phyloP scores from a whole-genome alignment of 768 basidiomycete species.

The Gymnopilus dilepis region DNA sequence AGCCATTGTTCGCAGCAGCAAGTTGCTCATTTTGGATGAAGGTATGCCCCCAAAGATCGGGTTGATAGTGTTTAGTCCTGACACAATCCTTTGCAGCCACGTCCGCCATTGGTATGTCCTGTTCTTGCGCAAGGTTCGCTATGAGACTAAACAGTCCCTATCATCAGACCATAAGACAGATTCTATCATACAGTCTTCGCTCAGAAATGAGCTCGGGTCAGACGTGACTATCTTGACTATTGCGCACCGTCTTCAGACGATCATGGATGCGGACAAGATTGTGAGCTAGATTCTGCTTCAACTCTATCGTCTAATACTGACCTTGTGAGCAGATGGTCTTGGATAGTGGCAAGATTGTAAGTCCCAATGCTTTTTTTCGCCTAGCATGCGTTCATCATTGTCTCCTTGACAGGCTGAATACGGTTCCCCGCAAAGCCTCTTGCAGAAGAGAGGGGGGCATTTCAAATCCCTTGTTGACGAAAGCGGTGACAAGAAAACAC shows the following conservation, averaged over 20 bases:
- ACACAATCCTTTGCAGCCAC: slow-evolving; percentile 33
- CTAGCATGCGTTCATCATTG: neutral
- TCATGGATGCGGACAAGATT: slow-evolving; percentile 66
- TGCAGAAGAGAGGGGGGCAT: slow-evolving; percentile 54
- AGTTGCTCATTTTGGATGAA: slow-evolving; percentile 60
- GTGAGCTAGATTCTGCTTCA: slow-evolving; percentile 30
- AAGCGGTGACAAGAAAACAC: slow-evolving; percentile 53
- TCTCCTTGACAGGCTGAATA: slow-evolving; percentile 49
- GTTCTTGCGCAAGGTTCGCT: neutral
- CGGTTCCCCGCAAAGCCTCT: slow-evolving; percentile 53
- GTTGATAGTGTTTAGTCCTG: neutral
- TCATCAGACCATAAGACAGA: slow-evolving; percentile 60
- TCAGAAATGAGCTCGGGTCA: slow-evolving; percentile 65
- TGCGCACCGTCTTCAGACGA: slow-evolving; percentile 70
- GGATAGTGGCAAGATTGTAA: slow-evolving; percentile 47
- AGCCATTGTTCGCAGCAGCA: slow-evolving; percentile 60
- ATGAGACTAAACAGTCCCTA: neutral
- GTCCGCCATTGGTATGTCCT: slow-evolving; percentile 34
- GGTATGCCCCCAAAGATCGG: slow-evolving; percentile 9
- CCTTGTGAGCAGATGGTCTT: slow-evolving; percentile 43
- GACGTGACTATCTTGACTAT: slow-evolving; percentile 68
- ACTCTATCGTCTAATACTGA: neutral
- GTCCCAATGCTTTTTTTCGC: neutral
- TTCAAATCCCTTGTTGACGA: slow-evolving; percentile 61
- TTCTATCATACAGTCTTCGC: slow-evolving; percentile 68